Percentiles rank a stretch among this genome's conserved stretches.
phyloP scores from a whole-genome alignment of 202 grass and related monocot genomes.

The Carex arenaria region DNA sequence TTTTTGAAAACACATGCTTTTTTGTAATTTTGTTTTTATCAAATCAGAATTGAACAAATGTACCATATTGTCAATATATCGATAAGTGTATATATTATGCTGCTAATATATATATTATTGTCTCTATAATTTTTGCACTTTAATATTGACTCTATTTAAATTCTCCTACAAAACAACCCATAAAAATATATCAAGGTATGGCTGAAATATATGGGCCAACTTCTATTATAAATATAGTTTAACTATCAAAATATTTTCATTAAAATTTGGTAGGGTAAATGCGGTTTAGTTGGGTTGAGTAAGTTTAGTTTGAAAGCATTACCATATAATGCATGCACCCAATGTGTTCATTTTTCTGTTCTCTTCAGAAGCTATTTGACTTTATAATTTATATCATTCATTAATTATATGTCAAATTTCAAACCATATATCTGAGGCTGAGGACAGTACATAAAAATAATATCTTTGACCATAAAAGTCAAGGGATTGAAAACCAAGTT shows the following conservation, averaged over 20 bases:
- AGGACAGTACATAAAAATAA: not conserved
- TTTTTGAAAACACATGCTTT: too few species aligned
- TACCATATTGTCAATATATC: too few species aligned
- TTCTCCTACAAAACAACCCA: too few species aligned
- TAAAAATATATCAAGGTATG: too few species aligned
- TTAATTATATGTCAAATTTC: too few species aligned
- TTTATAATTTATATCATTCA: not conserved
- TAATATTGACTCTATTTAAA: not conserved
- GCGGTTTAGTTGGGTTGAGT: not conserved
- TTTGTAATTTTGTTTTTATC: too few species aligned
- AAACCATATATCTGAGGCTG: not conserved
- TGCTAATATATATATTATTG: too few species aligned
- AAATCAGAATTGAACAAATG: too few species aligned
- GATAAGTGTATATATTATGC: too few species aligned
- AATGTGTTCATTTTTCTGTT: not conserved
- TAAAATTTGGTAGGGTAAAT: not conserved
- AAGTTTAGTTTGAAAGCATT: not conserved
- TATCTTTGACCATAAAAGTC: not conserved
- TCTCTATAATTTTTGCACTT: too few species aligned
- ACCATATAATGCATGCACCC: too few species aligned
- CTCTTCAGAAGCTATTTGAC: slow-evolving; percentile 1
- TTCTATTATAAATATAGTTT: not conserved
- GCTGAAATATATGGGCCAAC: not conserved
- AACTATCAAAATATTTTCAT: not conserved
- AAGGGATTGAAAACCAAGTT: not conserved